These are phyloP conservation scores for Suhomyces ambrosiae DNA, from an alignment of 1,139 yeast genomes.

Conservation along the genomic window DNA sequence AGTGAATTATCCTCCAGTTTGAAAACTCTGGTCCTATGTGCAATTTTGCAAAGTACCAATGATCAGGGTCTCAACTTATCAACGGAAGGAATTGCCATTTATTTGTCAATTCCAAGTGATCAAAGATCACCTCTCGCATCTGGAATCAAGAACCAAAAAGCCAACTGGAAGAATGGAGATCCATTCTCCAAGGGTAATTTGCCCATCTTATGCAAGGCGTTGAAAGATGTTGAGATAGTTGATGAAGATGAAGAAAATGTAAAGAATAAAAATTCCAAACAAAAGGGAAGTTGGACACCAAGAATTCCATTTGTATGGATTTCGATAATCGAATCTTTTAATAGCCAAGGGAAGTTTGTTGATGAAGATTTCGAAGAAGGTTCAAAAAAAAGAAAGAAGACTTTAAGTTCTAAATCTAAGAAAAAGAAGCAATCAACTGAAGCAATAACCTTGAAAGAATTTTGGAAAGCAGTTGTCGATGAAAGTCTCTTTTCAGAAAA, in stretches of 20 bases:
- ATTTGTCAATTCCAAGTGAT: slow-evolving; percentile 49
- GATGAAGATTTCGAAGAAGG: slow-evolving; percentile 18
- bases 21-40: slow-evolving; percentile 26
- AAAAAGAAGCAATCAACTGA: slow-evolving; percentile 17
- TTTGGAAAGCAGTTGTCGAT: slow-evolving; percentile 81
- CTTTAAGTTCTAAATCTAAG: slow-evolving; percentile 28
- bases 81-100: slow-evolving; percentile 80
- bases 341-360: slow-evolving; percentile 17
- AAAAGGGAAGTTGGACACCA: slow-evolving; percentile 75
- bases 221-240: slow-evolving; percentile 55
- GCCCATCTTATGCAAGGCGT: slow-evolving; percentile 58
- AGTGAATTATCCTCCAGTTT: slow-evolving; percentile 25
- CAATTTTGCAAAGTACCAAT: slow-evolving; percentile 47
- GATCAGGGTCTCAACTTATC: slow-evolving; percentile 61
- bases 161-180: slow-evolving; percentile 68
- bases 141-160: slow-evolving; percentile 29
- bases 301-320: slow-evolving; percentile 85
- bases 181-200: slow-evolving; percentile 75
- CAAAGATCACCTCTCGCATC: slow-evolving; percentile 29
- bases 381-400: slow-evolving; percentile 30
- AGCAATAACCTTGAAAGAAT: slow-evolving; percentile 56
- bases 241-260: slow-evolving; percentile 33
- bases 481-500: slow-evolving; percentile 75
- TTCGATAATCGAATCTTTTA: slow-evolving; percentile 51
- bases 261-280: slow-evolving; percentile 23